These are phyloP conservation scores for Moelleriella libera DNA, from an alignment of 2,329 filamentous ascomycete genomes.

Conservation along the genomic window DNA sequence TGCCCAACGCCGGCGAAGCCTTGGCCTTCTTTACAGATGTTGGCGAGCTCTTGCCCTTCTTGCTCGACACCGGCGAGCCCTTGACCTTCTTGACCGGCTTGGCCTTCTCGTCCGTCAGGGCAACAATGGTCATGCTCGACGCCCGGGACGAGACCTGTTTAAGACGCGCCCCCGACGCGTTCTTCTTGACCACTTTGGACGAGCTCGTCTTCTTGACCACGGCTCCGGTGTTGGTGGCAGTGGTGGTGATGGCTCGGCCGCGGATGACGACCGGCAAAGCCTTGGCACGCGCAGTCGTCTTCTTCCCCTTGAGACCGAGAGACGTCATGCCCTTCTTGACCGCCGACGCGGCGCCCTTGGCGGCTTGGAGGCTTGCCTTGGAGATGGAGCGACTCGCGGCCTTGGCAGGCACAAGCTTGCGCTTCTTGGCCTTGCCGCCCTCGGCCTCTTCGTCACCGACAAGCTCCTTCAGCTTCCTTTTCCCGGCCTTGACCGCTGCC, in stretches of 20 bases:
- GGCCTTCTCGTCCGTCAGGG: constrained; percentile 2
- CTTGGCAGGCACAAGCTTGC: constrained; percentile 19
- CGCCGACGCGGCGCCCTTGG: constrained; percentile 20
- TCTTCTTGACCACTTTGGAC: constrained; percentile 7
- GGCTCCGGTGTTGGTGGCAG: constrained; percentile 1
- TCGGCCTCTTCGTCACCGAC: constrained; percentile 21
- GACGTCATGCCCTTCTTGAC: constrained; percentile 22
- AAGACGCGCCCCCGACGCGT: constrained; percentile 2
- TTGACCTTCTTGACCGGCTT: background rate
- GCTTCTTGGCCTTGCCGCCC: constrained; percentile 34
- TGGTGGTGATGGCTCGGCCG: constrained; percentile 7
- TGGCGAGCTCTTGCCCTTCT: constrained; percentile 1
- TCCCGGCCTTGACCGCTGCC: constrained; percentile 30
- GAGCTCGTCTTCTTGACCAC: background rate
- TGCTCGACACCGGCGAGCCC: background rate
- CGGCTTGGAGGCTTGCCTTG: constrained; percentile 18
- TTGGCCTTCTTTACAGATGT: no score
- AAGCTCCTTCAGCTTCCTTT: constrained; percentile 42
- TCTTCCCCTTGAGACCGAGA: constrained; percentile 11
- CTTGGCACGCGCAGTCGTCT: constrained; percentile 4
- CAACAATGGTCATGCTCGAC: constrained; percentile 8
- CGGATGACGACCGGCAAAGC: constrained; percentile 6
- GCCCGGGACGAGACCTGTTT: constrained; percentile 4
- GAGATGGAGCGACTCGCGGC: constrained; percentile 21
- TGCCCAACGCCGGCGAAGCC: no score